phyloP scores from a whole-genome alignment of 129 eudicot species.

The Helianthus tuberosus region DNA sequence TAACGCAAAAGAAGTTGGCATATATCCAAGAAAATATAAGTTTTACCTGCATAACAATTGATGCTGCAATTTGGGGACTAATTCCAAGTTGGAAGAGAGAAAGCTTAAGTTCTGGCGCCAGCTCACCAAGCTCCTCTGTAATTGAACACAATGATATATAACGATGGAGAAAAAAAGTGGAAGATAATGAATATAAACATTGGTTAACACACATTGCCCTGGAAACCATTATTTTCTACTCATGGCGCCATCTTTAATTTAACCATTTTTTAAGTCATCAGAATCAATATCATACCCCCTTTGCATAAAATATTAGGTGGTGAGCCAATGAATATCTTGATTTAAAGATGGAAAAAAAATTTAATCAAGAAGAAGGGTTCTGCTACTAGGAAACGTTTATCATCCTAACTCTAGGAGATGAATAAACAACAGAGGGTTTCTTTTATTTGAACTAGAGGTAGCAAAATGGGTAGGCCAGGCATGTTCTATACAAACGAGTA shows the following conservation, averaged over 20 bases:
- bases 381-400: neutral
- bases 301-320: too few relatives aligned
- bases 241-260: neutral
- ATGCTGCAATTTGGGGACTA: constrained; percentile 95
- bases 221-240: neutral
- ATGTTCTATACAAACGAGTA: neutral
- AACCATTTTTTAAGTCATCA: neutral
- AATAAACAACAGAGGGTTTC: neutral
- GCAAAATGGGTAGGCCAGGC: neutral
- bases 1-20: neutral
- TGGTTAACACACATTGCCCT: neutral
- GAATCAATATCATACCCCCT: neutral
- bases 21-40: constrained; percentile 10
- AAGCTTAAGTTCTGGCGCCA: constrained; percentile 86
- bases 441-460: neutral
- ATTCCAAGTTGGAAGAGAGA: constrained; percentile 96
- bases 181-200: neutral
- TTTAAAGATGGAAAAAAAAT: neutral
- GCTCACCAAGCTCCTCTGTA: constrained; percentile 89
- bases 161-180: neutral
- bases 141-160: constrained; percentile 7
- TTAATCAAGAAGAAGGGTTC: neutral
- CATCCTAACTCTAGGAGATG: neutral
- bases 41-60: constrained; percentile 94
- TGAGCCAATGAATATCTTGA: neutral